These are phyloP conservation scores for Eragrostis tef DNA, from an alignment of 202 grass and related monocot species.

Conservation along the genomic window DNA sequence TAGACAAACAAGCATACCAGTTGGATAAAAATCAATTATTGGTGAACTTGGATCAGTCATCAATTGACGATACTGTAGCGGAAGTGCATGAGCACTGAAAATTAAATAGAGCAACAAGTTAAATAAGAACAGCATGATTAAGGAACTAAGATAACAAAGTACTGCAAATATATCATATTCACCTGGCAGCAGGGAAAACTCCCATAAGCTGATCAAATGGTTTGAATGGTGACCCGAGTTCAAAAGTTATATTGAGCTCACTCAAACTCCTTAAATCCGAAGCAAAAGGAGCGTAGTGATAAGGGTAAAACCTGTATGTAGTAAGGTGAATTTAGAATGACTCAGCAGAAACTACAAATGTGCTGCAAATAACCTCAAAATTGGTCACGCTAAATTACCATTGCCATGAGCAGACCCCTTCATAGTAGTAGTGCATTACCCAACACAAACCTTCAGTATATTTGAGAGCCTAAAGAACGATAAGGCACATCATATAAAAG, in stretches of 20 bases:
- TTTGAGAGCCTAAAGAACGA: slow-evolving; percentile 62
- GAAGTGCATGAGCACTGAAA: slow-evolving; percentile 90
- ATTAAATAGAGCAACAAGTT: slow-evolving; percentile 41
- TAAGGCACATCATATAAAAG: slow-evolving; percentile 20
- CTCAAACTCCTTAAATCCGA: slow-evolving; percentile 83
- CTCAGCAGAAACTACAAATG: neutral
- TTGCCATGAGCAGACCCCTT: slow-evolving; percentile 98
- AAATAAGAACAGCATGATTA: slow-evolving; percentile 2
- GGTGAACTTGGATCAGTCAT: slow-evolving; percentile 78
- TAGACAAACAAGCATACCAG: slow-evolving; percentile 60
- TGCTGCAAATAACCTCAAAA: slow-evolving; percentile 25
- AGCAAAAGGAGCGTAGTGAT: slow-evolving; percentile 98
- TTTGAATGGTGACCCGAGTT: slow-evolving; percentile 85
- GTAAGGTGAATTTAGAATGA: slow-evolving; percentile 32
- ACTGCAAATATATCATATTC: slow-evolving; percentile 29
- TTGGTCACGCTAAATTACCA: slow-evolving; percentile 60
- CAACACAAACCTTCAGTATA: slow-evolving; percentile 98
- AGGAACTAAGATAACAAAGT: slow-evolving; percentile 16
- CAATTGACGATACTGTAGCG: slow-evolving; percentile 72
- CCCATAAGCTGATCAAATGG: slow-evolving; percentile 99
- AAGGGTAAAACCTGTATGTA: slow-evolving; percentile 88
- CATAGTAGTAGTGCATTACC: slow-evolving; percentile 99
- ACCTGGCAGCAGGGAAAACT: slow-evolving; percentile 99
- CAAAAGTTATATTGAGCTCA: slow-evolving; percentile 68
- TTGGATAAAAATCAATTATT: slow-evolving; percentile 95